These are phyloP conservation scores for Vitis vinifera DNA, from an alignment of 164 flowering plant genomes.

Conservation along the genomic window ASM3070453v1 NC_081812.1:4510501-4511000, in stretches of 20 bases:
- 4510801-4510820: background rate
- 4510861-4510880: too few species aligned
- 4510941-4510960: too few species aligned
- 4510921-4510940: too few species aligned
- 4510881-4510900: too few species aligned
- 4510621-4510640: background rate
- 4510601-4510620: background rate
- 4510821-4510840: background rate
- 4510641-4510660: background rate
- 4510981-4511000: too few species aligned
- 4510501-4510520: slow-evolving; percentile 68
- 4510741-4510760: slow-evolving; percentile 86
- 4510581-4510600: background rate
- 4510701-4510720: slow-evolving; percentile 82
- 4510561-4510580: background rate
- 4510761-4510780: slow-evolving; percentile 86
- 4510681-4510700: slow-evolving; percentile 90
- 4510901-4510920: too few species aligned
- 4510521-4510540: slow-evolving; percentile 90
- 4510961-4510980: too few species aligned
- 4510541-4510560: slow-evolving; percentile 7
- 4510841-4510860: too few species aligned
- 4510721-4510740: slow-evolving; percentile 81
- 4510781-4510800: slow-evolving; percentile 8
- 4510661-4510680: slow-evolving; percentile 84